phyloP scores from a whole-genome alignment of 352 stramenopile species.

The Blastocystis sp. region DNA sequence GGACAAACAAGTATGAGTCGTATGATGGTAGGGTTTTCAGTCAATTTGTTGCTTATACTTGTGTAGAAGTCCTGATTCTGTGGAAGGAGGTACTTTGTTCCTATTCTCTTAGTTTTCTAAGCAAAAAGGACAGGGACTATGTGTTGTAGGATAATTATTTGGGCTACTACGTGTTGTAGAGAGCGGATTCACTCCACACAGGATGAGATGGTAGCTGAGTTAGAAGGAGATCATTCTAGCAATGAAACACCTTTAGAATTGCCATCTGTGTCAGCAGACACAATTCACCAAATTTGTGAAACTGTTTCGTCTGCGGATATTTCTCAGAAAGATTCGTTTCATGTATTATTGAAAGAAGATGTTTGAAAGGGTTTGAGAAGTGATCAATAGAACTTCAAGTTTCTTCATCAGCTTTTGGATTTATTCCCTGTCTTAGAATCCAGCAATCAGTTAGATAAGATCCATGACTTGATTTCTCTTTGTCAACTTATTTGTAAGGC shows the following conservation, averaged over 20 bases:
- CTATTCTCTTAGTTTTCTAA: conserved; percentile 54
- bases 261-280: conserved; percentile 4
- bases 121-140: neutral
- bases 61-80: conserved; percentile 28
- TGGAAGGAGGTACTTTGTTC: conserved; percentile 60
- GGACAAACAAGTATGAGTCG: conserved; percentile 16
- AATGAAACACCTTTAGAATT: neutral
- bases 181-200: neutral
- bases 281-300: neutral
- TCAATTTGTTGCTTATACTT: neutral
- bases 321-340: conserved; percentile 34
- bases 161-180: neutral
- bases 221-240: neutral
- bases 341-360: conserved; percentile 1
- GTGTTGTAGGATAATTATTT: neutral
- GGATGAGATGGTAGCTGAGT: neutral
- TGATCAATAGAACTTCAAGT: conserved; percentile 24
- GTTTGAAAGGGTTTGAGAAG: neutral
- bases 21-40: neutral
- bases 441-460: neutral
- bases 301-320: conserved; percentile 14
- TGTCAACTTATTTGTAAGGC: neutral
- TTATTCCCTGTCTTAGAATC: conserved; percentile 18
- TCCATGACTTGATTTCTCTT: neutral
- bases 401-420: conserved; percentile 26